phyloP scores from a whole-genome alignment of 1,284 basidiomycete species.

The Puccinia coronata region DNA sequence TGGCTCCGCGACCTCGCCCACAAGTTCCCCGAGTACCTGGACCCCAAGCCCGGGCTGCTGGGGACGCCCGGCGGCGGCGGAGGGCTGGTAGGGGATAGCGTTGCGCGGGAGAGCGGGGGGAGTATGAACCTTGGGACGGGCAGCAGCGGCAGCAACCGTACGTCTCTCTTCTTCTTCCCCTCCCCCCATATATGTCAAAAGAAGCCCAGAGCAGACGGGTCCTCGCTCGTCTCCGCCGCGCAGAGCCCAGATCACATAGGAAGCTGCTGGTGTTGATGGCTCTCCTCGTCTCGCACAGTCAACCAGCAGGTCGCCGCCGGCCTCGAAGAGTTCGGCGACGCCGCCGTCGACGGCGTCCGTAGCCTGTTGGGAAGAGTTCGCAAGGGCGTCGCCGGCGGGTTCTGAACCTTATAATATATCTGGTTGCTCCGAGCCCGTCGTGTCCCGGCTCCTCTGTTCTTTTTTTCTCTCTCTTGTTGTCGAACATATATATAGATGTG shows the following conservation, averaged over 20 bases:
- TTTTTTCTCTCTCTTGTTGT: background rate
- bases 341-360: constrained; percentile 68
- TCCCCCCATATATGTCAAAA: too few relatives aligned
- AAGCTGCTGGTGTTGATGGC: too few relatives aligned
- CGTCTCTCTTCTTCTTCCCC: too few relatives aligned
- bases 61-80: constrained; percentile 65
- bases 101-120: constrained; percentile 62
- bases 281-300: too few relatives aligned
- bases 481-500: too few relatives aligned
- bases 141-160: constrained; percentile 55
- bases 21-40: constrained; percentile 52
- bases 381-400: constrained; percentile 69
- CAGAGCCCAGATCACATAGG: constrained; percentile 69
- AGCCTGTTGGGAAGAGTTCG: constrained; percentile 82
- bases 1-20: constrained; percentile 54
- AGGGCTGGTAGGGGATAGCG: constrained; percentile 64
- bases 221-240: constrained; percentile 62
- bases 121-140: constrained; percentile 80
- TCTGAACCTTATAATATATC: too few relatives aligned
- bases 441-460: background rate
- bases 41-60: constrained; percentile 76
- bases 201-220: too few relatives aligned
- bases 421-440: background rate
- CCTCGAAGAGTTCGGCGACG: constrained; percentile 67
- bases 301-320: constrained; percentile 72